Evolutionary conservation across 139 green algal genomes (phyloP), one percentile per base, ranked within the genome.

Genomic region (Pycnococcus provasolii): DNA sequence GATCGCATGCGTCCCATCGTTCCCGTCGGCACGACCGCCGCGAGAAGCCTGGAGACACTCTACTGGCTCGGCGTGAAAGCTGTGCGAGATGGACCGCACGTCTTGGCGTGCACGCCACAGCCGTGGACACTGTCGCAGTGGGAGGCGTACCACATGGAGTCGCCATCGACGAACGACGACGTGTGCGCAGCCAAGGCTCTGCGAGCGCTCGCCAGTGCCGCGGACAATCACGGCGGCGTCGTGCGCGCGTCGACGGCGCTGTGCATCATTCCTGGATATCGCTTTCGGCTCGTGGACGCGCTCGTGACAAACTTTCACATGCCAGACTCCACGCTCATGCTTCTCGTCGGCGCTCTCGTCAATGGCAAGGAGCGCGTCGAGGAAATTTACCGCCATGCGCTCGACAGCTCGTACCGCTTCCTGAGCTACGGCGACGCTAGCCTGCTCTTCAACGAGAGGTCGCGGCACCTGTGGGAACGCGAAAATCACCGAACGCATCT

Each of bases 241-340:
- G 15, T 66, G 11, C 42, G 53, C 39, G 64, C 53, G 47, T 46
- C 26, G 40, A 71, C 64, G 11, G 42, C 45, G 42, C 15, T 71
- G 42, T 52, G 57, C 47, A 71, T 71, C 64, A 7, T 44, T 8
- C 64, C 64, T 4, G 64, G 64, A 50, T 71, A 71, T 52, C 48
- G 40, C 39, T 71, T 71, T 50, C 51, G 15, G 13, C 11, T 13
- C 53, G 42, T 44, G 9, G 64, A 71, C 64, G 39, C n/a, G 52
- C 53, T 71, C 15, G 9, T 71, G 13, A 71, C 64, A 9, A 71
- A 71, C 50, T 71, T 71, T 62, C 64, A 71, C 43, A 45, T 48
- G 46, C 51, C 64, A 7, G 52, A 66, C 9, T 44, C 46, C 46
- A 71, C 64, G 26, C 64, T 62, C 39, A 62, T 71, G n/a, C 45